Conservation (phyloP, 2,329 filamentous ascomycete species). For the Talaromyces sp. region DNA sequence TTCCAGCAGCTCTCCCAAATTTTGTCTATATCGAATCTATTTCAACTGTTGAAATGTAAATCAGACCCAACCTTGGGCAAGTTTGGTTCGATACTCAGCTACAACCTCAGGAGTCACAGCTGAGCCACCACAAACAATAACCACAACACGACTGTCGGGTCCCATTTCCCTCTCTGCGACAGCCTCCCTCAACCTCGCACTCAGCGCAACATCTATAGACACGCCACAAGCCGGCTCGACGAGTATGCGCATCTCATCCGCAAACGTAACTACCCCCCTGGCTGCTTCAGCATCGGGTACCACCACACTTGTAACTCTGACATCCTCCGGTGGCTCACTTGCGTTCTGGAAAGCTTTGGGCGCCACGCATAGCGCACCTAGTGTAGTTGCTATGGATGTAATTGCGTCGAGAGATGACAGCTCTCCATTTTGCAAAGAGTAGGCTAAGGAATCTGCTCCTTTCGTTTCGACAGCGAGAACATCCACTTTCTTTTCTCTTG, state of each 20-base stretch:
- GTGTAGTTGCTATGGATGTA: slow-evolving; percentile 66
- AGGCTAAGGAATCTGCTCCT: slow-evolving; percentile 66
- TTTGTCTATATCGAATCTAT: not conserved
- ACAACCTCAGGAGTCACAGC: slow-evolving; percentile 53
- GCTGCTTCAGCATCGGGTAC: slow-evolving; percentile 73
- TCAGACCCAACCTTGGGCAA: slow-evolving; percentile 31
- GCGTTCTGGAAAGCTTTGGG: slow-evolving; percentile 62
- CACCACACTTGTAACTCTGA: slow-evolving; percentile 56
- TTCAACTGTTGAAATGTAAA: not conserved
- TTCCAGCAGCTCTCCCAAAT: not conserved
- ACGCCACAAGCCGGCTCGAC: slow-evolving; percentile 83
- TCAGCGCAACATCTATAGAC: slow-evolving; percentile 53
- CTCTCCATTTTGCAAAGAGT: slow-evolving; percentile 52
- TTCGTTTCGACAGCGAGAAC: slow-evolving; percentile 71
- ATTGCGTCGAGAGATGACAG: slow-evolving; percentile 64
- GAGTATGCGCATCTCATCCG: slow-evolving; percentile 72
- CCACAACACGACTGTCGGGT: slow-evolving; percentile 34
- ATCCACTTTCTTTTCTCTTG: slow-evolving; percentile 19
- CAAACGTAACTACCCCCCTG: slow-evolving; percentile 67
- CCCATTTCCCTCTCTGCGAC: slow-evolving; percentile 25
- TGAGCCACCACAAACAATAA: slow-evolving; percentile 45
- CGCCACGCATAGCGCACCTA: slow-evolving; percentile 67
- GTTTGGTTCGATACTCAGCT: slow-evolving; percentile 47
- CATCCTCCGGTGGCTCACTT: slow-evolving; percentile 34
- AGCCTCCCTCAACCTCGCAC: slow-evolving; percentile 24